Evolutionary conservation across 306 rosid genomes (phyloP), one percentile per base, ranked within the genome.

Genomic region (Senna tora): DNA sequence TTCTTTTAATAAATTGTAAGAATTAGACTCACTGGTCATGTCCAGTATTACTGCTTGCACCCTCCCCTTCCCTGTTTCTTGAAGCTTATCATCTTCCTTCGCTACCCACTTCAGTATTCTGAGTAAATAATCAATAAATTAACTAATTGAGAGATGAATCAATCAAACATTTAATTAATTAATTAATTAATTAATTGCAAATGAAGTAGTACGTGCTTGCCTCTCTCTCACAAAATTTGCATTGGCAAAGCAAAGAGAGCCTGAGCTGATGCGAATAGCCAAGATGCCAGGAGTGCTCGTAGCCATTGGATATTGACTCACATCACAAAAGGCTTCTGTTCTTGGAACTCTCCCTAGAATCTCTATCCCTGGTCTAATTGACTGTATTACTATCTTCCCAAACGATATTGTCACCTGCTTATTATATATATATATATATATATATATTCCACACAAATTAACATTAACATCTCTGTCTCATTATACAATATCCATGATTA

Each of bases 191-290:
- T n/a, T n/a, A n/a, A n/a, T n/a, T 65, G 53, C 21, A 82, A 80
- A 38, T 38, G 30, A 38, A 76, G 14, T n/a, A n/a, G n/a, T n/a
- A n/a, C n/a, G n/a, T 21, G 46, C 69, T 14, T 81, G 85, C 97
- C 96, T 92, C 76, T 89, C 93, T 83, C 84, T 84, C n/a, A 89
- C 81, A 77, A 88, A 86, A 70, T 80, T 89, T 4, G 97, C 93
- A 76, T 92, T 92, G 10, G 93, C 93, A 57, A 92, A 92, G 76
- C 97, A 92, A 72, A 92, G 87, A 50, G 89, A 82, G 53, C 83
- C 83, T 25, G 96, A 85, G 71, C 85, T 84, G 39, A 87, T 81
- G 62, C 97, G 87, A 73, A 92, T 79, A 15, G 80, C 80, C 74
- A 77, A 36, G 77, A 92, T 77, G 71, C 91, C 92, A 17, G 87